phyloP scores from a whole-genome alignment of 2,329 filamentous ascomycete species.

The Trichoderma brevicompactum region DNA sequence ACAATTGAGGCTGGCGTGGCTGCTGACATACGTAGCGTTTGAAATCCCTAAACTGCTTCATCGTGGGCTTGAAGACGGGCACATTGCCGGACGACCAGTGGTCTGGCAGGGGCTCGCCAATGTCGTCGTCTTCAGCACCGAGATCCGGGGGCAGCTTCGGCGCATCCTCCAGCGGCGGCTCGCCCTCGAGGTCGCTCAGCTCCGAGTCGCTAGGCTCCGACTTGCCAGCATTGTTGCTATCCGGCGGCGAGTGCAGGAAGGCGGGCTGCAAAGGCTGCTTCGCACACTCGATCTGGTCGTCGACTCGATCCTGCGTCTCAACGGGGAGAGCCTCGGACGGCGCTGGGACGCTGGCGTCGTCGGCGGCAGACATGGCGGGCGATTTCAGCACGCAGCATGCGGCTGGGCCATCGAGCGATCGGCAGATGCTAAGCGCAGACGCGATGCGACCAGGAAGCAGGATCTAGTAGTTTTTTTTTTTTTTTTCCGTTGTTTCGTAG shows the following conservation, averaged over 20 bases:
- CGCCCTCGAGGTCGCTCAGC: conserved; percentile 67
- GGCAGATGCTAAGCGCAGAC: conserved; percentile 28
- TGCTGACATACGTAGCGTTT: conserved; percentile 75
- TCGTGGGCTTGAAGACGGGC: conserved; percentile 92
- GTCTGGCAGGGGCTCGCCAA: conserved; percentile 80
- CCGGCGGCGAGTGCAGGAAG: conserved; percentile 66
- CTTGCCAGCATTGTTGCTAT: conserved; percentile 64
- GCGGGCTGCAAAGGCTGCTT: conserved; percentile 43
- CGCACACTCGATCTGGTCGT: conserved; percentile 42
- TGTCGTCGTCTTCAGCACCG: conserved; percentile 58
- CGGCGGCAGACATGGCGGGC: conserved; percentile 56
- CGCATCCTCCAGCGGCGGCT: conserved; percentile 48
- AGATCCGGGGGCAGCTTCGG: conserved; percentile 32
- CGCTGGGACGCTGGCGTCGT: conserved; percentile 56
- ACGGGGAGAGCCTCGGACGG: conserved; percentile 34
- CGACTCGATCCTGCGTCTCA: conserved; percentile 36
- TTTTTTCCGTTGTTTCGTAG: not conserved
- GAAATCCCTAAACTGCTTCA: conserved; percentile 94
- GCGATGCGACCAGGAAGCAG: conserved; percentile 27
- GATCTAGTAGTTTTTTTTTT: not conserved
- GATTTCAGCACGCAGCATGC: conserved; percentile 44
- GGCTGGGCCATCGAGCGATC: conserved; percentile 42
- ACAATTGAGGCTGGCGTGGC: not conserved
- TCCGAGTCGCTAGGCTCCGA: conserved; percentile 67
- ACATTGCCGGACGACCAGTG: conserved; percentile 92